Evolutionary conservation across 768 basidiomycete genomes (phyloP), one percentile per base, ranked within the genome.

Genomic region (Russula vinacea): DNA sequence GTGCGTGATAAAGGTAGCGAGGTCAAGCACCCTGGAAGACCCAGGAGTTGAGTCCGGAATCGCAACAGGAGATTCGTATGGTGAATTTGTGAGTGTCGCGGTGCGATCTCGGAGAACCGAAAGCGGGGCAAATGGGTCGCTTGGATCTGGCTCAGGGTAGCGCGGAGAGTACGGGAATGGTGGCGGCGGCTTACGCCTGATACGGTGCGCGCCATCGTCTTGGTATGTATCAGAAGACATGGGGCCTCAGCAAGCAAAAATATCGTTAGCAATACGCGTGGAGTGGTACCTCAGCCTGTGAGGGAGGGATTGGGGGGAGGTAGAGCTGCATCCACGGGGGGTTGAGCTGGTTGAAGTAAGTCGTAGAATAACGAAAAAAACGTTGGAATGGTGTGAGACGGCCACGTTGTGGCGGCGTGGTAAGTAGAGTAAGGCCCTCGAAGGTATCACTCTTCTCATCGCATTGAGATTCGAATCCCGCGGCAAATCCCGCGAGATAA

Each of bases 51-150:
- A 26, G 24, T 65, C 64, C n/a, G 54, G 55, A 13, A 61, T 39
- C 11, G 42, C 33, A 32, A 65, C 33, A 24, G 55, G 64, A 7
- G 60, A 51, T 24, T 64, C 60, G 45, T 54, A 57, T 2, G 58
- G 14, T 40, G 59, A 47, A 14, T 56, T 63, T 5, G 56, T 62
- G 47, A 67, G 51, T 3, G 68, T 63, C 17, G 62, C 51, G n/a
- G 60, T 67, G 60, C 86, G 81, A 64, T 79, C 81, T 56, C 88
- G 83, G 32, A 90, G 78, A 29, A 84, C 83, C 70, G 83, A 81
- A 49, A 90, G 81, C 0, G 88, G 83, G 6, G 84, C 87, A 67
- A 89, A 89, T 1, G 88, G 88, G 71, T 90, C 87, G 19, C 70
- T 71, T 24, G 86, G 87, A 74, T 90, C 88, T 35, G 87, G 86